Conservation (phyloP, 768 basidiomycete genomes). For the Sistotremastrum suecicum region DNA sequence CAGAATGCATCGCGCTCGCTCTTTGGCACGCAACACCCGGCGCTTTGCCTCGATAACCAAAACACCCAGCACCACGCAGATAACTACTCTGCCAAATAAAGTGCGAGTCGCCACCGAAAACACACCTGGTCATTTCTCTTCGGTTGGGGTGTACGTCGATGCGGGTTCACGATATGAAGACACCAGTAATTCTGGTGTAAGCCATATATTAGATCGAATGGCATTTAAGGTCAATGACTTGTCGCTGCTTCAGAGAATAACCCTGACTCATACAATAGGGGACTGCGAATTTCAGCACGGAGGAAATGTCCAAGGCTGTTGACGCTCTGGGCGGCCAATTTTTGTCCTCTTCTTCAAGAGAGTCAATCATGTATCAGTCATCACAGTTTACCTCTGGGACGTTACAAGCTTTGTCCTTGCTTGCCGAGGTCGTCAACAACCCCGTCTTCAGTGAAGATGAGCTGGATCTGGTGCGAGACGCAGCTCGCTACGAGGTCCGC, state of each 20-base stretch:
- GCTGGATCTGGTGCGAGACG: conserved; percentile 69
- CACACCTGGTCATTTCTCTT: conserved; percentile 88
- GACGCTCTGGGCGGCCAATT: conserved; percentile 85
- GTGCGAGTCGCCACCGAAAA: conserved; percentile 84
- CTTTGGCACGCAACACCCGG: no score
- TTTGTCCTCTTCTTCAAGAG: conserved; percentile 77
- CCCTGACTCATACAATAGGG: conserved; percentile 33
- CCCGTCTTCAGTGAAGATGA: conserved; percentile 67
- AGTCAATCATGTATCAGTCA: conserved; percentile 97
- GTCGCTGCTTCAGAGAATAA: background rate
- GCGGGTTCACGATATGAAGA: conserved; percentile 87
- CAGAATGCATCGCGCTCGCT: no score
- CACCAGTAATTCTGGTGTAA: conserved; percentile 56
- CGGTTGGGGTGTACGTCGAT: conserved; percentile 86
- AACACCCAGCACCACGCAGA: conserved; percentile 15
- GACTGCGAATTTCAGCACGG: conserved; percentile 54
- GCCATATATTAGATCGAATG: conserved; percentile 89
- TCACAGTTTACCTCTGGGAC: conserved; percentile 81
- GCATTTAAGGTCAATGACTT: conserved; percentile 72
- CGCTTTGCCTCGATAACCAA: no score
- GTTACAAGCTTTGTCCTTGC: conserved; percentile 69
- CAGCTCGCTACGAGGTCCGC: conserved; percentile 80
- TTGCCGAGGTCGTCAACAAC: conserved; percentile 81
- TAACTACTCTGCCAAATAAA: conserved; percentile 85
- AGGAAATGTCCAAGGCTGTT: conserved; percentile 69